Evolutionary conservation across 177 flowering plant species (phyloP), one percentile per base, ranked within the genome.

Genomic region (Vitis hybrid): DNA sequence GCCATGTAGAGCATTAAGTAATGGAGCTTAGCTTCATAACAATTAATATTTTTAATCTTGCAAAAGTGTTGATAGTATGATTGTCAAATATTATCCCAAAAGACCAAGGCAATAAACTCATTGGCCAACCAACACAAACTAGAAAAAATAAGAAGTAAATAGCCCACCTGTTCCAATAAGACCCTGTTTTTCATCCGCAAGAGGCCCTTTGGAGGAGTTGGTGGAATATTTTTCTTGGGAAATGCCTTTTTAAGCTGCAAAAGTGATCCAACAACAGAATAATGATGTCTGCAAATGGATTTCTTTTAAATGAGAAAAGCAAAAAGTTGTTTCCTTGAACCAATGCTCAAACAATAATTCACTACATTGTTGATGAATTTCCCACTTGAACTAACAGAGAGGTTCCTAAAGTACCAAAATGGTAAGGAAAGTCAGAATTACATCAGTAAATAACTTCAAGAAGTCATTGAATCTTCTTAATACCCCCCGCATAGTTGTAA

Each of bases 391-490:
- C 0, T 1, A 56, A 46, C 1, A 18, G 48, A 19, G 50, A 50
- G 12, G 10, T 18, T 16, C 40, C 11, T 52, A 55, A 10, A 48
- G 30, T 54, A 19, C 46, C 5, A n/a, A 30, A 56, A 59, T 61
- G 14, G 11, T 8, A 32, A 19, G 21, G 21, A 19, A 70, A 66
- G 49, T 10, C 9, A 56, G 11, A 72, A 97, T 88, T 83, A 93
- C 99, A 62, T 85, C 90, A 69, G 81, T 64, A 71, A 78, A 87
- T 72, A 95, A 75, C 87, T 84, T 93, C 79, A 93, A 68, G 79
- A 95, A 95, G 75, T 95, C 94, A 85, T 93, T 95, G 72, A 95
- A 95, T 84, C 99, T 91, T 74, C 99, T 84, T 68, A 95, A 81
- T 55, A 91, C 79, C 62, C 83, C 89, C 19, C 89, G 83, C 65